A percentile compares a stretch with the other conserved stretches of the same genome.
Conservation (phyloP, 331 rosid genomes). For the Ulmus americana region DNA sequence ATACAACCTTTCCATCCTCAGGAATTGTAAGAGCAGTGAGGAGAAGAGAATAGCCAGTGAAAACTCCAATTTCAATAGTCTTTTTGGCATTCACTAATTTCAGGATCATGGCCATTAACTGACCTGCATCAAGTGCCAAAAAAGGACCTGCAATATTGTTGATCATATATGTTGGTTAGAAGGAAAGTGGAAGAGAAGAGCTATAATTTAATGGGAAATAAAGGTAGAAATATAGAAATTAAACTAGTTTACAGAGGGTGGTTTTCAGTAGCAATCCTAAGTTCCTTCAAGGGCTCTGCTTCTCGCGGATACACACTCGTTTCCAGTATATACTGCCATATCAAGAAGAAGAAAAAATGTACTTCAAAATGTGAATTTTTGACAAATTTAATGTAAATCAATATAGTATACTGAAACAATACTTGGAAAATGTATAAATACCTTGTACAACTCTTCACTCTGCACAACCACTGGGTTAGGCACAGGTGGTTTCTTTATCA, state of each 20-base stretch:
- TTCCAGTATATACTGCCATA: conserved; percentile 52
- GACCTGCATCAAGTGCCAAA: conserved; percentile 49
- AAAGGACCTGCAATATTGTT: conserved; percentile 21
- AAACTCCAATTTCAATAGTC: conserved; percentile 56
- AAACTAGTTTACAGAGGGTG: conserved; percentile 24
- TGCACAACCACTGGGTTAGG: conserved; percentile 3
- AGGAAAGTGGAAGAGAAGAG: neutral
- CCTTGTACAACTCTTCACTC: conserved; percentile 2
- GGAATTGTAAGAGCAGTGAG: conserved; percentile 56
- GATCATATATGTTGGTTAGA: neutral
- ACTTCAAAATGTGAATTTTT: too few species aligned
- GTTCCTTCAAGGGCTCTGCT: conserved; percentile 44
- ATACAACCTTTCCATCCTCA: conserved; percentile 51
- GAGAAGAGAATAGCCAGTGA: conserved; percentile 65
- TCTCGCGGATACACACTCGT: conserved; percentile 54
- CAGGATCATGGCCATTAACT: conserved; percentile 43
- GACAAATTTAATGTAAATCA: neutral
- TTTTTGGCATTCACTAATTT: conserved; percentile 42
- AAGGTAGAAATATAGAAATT: neutral
- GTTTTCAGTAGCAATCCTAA: conserved; percentile 32
- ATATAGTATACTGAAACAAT: neutral
- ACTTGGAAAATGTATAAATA: neutral
- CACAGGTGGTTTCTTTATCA: neutral
- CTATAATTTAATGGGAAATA: too few species aligned
- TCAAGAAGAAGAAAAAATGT: neutral